phyloP scores from a whole-genome alignment of 2,329 filamentous ascomycete genomes.

The Parastagonospora nodorum region DNA sequence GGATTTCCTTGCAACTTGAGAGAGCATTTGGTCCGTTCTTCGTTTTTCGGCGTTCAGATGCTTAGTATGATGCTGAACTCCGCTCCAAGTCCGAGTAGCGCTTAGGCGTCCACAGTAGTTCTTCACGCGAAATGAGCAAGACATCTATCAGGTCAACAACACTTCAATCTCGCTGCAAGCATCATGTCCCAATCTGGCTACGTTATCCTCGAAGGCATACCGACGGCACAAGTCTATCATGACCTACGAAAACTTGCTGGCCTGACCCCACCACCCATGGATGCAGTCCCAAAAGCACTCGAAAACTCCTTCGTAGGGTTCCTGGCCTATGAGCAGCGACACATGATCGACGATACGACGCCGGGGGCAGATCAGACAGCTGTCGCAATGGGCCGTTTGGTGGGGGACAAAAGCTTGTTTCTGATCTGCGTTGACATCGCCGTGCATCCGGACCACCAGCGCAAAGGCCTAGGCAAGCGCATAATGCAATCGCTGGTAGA shows the following conservation, averaged over 20 bases:
- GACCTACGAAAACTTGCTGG: constrained; percentile 35
- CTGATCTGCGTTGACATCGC: constrained; percentile 59
- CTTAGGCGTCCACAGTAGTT: too few species aligned
- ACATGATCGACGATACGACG: constrained; percentile 27
- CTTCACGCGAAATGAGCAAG: too few species aligned
- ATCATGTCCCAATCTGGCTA: constrained; percentile 24
- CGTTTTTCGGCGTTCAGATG: too few species aligned
- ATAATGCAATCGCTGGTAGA: constrained; percentile 52
- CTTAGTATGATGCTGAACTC: too few species aligned
- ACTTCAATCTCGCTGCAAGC: background rate
- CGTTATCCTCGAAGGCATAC: constrained; percentile 31
- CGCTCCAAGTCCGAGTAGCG: too few species aligned
- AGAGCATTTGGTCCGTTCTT: too few species aligned
- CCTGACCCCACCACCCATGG: constrained; percentile 37
- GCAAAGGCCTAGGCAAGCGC: constrained; percentile 53
- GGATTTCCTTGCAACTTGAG: too few species aligned
- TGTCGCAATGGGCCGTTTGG: constrained; percentile 58
- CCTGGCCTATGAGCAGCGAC: constrained; percentile 28
- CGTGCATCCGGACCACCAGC: constrained; percentile 56
- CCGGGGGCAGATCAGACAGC: constrained; percentile 21
- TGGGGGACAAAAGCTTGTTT: constrained; percentile 59
- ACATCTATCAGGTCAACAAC: too few species aligned
- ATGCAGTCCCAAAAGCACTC: constrained; percentile 32
- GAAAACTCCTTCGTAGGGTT: constrained; percentile 32
- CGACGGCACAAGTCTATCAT: constrained; percentile 37